Evolutionary conservation across 2,329 filamentous ascomycete genomes (phyloP), one percentile per base, ranked within the genome.

Genomic region (Aureobasidium pullulans): DNA sequence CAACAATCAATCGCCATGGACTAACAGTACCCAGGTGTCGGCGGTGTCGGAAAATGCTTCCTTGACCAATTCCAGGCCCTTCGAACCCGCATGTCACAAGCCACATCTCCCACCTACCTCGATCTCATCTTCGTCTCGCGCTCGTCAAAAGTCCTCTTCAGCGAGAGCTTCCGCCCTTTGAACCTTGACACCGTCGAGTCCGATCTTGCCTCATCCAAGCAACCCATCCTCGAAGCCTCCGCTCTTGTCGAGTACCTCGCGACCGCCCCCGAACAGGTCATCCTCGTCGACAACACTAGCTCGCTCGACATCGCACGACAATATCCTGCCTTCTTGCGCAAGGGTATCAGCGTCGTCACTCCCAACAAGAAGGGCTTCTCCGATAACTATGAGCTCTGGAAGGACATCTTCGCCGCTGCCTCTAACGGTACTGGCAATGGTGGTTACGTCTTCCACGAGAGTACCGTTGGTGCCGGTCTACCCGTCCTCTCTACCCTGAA

Each of bases 351-450:
- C 74, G 85, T 99, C 67, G 90, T 97, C 31, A 99, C 94, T 0
- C 92, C 94, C 44, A 99, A 97, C 81, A 99, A 99, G 80, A 99
- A 99, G 77, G 93, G 89, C 13, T 99, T 99, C 76, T 95, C 90
- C 0, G 86, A 88, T 60, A 85, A 84, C 47, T 85, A 89, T 68
- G 79, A 84, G 66, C 79, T 96, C 59, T 99, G 93, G 92, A 83
- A 89, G 69, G 84, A 88, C 63, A 96, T 99, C 70, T 95, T 96
- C 74, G 76, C 79, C 3, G 82, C 89, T 1, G 87, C 91, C 1
- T 79, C 82, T 49, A 79, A 81, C 1, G 88, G 87, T 44, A 73
- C 76, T 36, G 65, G 70, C 16, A 68, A 65, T 19, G 78, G 80
- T 47, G 89, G 92, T 44, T 88, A 90, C 70, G 81, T 97, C 61